Percentiles rank a stretch among this genome's conserved stretches.
Evolutionary conservation across 768 basidiomycete species (phyloP).

Genomic region (Jaapia argillacea): DNA sequence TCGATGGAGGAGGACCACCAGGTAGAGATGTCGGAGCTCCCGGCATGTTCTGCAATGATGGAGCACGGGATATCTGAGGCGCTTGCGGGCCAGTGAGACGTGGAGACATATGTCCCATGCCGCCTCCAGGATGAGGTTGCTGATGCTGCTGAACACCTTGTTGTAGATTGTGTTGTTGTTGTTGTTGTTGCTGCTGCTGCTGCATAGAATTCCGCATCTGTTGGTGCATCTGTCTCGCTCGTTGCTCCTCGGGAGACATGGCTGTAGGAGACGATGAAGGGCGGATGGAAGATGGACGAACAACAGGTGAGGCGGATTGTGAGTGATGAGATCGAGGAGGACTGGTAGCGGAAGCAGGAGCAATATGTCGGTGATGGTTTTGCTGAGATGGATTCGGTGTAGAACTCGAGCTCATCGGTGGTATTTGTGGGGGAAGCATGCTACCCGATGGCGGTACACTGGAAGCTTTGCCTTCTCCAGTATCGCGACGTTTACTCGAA

Average conservation of each 20-base stretch:
- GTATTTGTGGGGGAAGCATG: background rate
- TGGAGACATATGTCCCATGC: background rate
- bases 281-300: background rate
- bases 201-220: slow-evolving; percentile 6
- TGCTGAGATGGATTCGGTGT: too few species aligned
- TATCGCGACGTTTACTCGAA: background rate
- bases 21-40: too few species aligned
- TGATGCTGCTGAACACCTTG: background rate
- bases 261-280: background rate
- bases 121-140: background rate
- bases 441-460: background rate
- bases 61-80: background rate
- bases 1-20: too few species aligned
- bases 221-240: slow-evolving; percentile 6
- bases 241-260: background rate
- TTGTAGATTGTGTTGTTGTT: slow-evolving; percentile 2
- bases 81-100: background rate
- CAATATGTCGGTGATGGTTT: too few species aligned
- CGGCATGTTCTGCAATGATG: too few species aligned
- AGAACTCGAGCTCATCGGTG: background rate
- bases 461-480: background rate
- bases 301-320: background rate
- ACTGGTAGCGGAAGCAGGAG: too few species aligned
- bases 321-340: too few species aligned
- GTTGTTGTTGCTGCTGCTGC: slow-evolving; percentile 23